Conservation (phyloP, 2,329 filamentous ascomycete genomes). For the Chaetothyriales sp. region DNA sequence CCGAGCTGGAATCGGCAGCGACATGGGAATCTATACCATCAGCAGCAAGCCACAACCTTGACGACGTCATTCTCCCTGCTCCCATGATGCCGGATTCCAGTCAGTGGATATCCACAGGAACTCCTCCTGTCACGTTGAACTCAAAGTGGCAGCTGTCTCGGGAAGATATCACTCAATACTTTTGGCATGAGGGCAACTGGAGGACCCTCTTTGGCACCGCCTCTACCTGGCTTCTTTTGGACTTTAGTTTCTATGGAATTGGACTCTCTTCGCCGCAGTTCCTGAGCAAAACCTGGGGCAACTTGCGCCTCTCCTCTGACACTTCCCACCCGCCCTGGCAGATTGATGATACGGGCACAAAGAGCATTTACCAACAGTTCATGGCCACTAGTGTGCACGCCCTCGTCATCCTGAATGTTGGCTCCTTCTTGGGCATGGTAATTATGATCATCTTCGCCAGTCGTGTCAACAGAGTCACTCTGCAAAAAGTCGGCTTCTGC, state of each 20-base stretch:
- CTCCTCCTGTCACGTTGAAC: conserved; percentile 26
- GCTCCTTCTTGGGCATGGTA: conserved; percentile 29
- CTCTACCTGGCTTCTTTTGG: conserved; percentile 39
- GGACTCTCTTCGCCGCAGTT: conserved; percentile 32
- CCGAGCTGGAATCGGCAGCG: conserved; percentile 5
- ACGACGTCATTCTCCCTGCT: conserved; percentile 15
- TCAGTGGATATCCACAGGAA: conserved; percentile 5
- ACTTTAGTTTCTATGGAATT: conserved; percentile 44
- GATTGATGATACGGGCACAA: conserved; percentile 23
- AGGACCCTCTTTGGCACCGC: conserved; percentile 31
- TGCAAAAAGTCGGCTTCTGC: conserved; percentile 32
- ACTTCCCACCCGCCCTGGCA: conserved; percentile 21
- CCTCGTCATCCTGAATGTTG: conserved; percentile 27
- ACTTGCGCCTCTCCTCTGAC: conserved; percentile 18
- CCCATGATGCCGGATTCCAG: conserved; percentile 3
- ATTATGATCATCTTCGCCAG: conserved; percentile 27
- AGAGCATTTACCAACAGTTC: conserved; percentile 29
- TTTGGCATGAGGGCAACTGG: conserved; percentile 31
- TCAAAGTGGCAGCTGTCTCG: conserved; percentile 26
- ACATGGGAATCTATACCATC: conserved; percentile 10
- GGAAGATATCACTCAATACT: conserved; percentile 27
- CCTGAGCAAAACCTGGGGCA: conserved; percentile 27
- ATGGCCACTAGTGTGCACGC: conserved; percentile 25
- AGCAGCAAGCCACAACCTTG: conserved; percentile 19
- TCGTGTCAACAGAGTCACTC: conserved; percentile 26